phyloP scores from a whole-genome alignment of 768 basidiomycete species.

The Agrocybe praecox region DNA sequence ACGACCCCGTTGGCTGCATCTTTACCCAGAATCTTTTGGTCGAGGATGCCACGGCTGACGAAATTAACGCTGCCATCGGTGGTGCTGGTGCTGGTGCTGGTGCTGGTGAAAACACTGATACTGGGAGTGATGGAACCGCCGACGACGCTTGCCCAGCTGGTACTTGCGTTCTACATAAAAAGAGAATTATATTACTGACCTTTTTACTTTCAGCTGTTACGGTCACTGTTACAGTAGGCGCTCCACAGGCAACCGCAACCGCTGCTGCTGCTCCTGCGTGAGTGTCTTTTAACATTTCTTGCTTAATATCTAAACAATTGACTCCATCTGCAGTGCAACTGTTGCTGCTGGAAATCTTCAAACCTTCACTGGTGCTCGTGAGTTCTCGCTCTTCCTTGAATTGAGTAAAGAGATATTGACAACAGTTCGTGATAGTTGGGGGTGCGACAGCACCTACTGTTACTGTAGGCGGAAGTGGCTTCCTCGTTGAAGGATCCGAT shows the following conservation, averaged over 20 bases:
- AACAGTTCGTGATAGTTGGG: constrained; percentile 34
- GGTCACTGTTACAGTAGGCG: constrained; percentile 20
- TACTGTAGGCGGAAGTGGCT: constrained; percentile 46
- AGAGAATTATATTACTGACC: neutral
- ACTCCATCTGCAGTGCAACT: constrained; percentile 2
- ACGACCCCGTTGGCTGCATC: constrained; percentile 63
- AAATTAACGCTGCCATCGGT: constrained; percentile 56
- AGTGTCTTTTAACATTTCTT: neutral
- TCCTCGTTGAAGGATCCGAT: constrained; percentile 46
- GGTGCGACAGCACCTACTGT: constrained; percentile 47
- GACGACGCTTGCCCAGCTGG: constrained; percentile 14
- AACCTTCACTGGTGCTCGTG: constrained; percentile 51
- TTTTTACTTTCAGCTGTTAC: constrained; percentile 20
- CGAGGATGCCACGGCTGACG: constrained; percentile 53
- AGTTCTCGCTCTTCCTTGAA: constrained; percentile 14
- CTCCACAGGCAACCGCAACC: constrained; percentile 13
- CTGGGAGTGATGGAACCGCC: constrained; percentile 1
- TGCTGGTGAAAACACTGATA: neutral
- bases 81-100: constrained; percentile 19
- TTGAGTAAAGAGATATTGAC: neutral
- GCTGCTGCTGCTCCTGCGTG: constrained; percentile 17
- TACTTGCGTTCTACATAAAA: neutral
- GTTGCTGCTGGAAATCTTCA: constrained; percentile 42
- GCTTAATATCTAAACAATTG: neutral
- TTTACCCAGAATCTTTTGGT: constrained; percentile 63